These are phyloP conservation scores for Phaseolus lunatus DNA, from an alignment of 306 rosid species.

Conservation along the genomic window DNA sequence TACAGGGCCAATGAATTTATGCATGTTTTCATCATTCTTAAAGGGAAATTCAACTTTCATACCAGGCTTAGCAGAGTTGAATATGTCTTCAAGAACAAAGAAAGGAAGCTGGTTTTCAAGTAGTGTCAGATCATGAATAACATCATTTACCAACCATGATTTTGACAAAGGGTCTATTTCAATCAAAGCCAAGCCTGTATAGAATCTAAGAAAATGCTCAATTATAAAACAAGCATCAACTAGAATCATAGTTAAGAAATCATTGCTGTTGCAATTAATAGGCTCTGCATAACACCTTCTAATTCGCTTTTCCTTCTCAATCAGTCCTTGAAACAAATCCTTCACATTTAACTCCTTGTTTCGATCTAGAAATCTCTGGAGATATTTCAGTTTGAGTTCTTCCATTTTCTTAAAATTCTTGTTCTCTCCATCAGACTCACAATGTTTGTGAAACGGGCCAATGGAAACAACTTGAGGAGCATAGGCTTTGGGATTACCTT, in stretches of 20 bases:
- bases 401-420: background rate
- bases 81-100: background rate
- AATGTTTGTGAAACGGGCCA: background rate
- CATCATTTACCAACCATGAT: background rate
- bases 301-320: background rate
- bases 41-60: background rate
- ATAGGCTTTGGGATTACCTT: background rate
- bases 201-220: too few relatives aligned
- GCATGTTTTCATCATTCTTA: background rate
- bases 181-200: background rate
- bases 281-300: background rate
- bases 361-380: background rate
- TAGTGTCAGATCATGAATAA: background rate
- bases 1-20: background rate
- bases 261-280: background rate
- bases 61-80: background rate
- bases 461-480: background rate
- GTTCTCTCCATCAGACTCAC: background rate
- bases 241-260: slow-evolving; percentile 34
- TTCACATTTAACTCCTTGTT: background rate
- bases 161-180: background rate
- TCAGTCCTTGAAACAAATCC: background rate
- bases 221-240: too few relatives aligned
- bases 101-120: background rate
- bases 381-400: background rate